Base-by-base conservation (phyloP, 75 land plant genomes). In the Sequoia sempervirens region DNA sequence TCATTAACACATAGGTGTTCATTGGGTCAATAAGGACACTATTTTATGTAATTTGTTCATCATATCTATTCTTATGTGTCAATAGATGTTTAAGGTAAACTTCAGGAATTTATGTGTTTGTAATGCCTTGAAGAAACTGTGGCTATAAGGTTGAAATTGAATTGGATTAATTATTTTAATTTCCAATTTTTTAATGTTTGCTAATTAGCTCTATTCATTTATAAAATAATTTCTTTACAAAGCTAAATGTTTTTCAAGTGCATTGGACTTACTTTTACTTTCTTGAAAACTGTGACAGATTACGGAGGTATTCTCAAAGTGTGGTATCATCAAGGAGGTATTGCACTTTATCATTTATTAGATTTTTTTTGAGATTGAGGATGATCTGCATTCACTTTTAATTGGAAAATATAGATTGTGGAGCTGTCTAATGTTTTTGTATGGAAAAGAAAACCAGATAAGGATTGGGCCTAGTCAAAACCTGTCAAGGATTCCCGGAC, bases 291-390 rank as follows among this genome's bases (percentile, higher is more conserved):
- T 28, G 10, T 82, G 84, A 87, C 92, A 96, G 99, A 84, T 97
- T 32, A 93, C 90, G 40, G 98, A 93, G 82, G 98, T 92, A 50
- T 97, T 97, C 81, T 91, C 99, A 37, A 97, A 97, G 86, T 96
- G 95, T 87, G 99, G 99, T 30, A 87, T 97, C 80, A 93, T 97
- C 75, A 97, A 97, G 82, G 99, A 97, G 96, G 99, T 96, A 69
- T 40, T 81, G 85, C 11, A 66, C 20, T 26, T 23, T 54, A 53
- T 78, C 46, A 30, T 47, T 47, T 5, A 7, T 30, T 30, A 70
- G 36, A 70, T 30, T 70, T 70, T 15, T 8, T 70, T 70, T 30
- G 12, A 70, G 36, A 11, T 37, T 70, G 36, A 70, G 12, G 26
- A 61, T 61, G 66, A 61, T 6, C 20, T 75, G 50, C n/a, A 7